A percentile compares a stretch with the other conserved stretches of the same genome.
These are phyloP conservation scores for Erodium texanum DNA, from an alignment of 441 rosid genomes.

Conservation along the genomic window DNA sequence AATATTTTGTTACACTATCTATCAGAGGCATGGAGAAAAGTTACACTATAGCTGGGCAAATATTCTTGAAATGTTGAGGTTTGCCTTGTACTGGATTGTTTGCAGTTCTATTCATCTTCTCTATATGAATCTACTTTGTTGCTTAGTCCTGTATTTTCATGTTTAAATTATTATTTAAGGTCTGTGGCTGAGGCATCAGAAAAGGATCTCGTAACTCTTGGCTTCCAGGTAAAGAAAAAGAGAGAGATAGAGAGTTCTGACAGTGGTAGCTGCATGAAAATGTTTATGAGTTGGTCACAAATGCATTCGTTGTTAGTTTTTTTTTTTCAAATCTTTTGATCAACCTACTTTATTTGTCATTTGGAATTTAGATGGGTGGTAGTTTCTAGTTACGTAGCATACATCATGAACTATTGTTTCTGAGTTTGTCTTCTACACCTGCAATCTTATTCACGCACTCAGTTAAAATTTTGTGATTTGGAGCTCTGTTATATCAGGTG, in stretches of 20 bases:
- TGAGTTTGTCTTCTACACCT: background rate
- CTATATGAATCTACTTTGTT: conserved; percentile 12
- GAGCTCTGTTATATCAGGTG: background rate
- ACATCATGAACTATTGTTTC: background rate
- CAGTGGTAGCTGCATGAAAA: background rate
- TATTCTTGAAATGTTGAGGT: conserved; percentile 95
- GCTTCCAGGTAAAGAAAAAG: conserved; percentile 68
- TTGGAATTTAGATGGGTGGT: background rate
- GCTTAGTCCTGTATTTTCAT: conserved; percentile 13
- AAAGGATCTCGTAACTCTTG: conserved; percentile 84
- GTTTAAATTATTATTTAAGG: conserved; percentile 34
- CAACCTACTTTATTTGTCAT: background rate
- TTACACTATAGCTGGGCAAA: conserved; percentile 77
- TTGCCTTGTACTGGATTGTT: conserved; percentile 17
- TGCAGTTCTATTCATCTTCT: conserved; percentile 4
- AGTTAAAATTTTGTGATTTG: background rate
- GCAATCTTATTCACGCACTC: background rate
- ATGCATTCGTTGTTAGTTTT: background rate
- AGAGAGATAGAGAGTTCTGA: conserved; percentile 11
- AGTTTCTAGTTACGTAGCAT: background rate
- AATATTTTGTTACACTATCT: conserved; percentile 20
- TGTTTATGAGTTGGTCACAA: background rate
- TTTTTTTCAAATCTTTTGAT: background rate
- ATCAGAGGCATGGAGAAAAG: conserved; percentile 90
- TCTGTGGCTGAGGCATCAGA: conserved; percentile 92